phyloP scores from a whole-genome alignment of 192 early-diverging fungal species.

The Entrophospora sp. region DNA sequence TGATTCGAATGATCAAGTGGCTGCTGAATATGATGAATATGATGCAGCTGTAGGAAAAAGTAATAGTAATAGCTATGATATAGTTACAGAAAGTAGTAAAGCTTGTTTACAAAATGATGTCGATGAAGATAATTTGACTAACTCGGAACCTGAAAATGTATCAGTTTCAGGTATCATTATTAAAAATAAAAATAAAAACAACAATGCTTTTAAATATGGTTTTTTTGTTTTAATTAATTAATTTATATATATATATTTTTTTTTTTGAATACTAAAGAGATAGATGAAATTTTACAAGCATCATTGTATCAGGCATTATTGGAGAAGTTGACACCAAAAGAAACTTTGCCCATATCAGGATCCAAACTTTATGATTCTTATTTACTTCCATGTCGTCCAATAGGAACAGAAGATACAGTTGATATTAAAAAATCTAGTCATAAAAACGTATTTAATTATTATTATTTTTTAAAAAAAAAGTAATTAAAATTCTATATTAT shows the following conservation, averaged over 20 bases:
- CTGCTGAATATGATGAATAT: not conserved
- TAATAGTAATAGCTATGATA: too few relatives aligned
- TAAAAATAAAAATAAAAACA: too few relatives aligned
- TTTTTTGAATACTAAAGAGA: conserved; percentile 43
- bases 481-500: not conserved
- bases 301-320: conserved; percentile 64
- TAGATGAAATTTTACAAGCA: conserved; percentile 63
- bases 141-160: too few relatives aligned
- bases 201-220: too few relatives aligned
- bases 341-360: conserved; percentile 62
- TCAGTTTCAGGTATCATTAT: too few relatives aligned
- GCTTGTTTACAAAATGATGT: too few relatives aligned
- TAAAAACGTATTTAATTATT: conserved; percentile 52
- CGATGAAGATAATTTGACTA: too few relatives aligned
- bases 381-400: conserved; percentile 60
- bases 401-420: conserved; percentile 39
- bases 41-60: too few relatives aligned
- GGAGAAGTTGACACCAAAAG: conserved; percentile 52
- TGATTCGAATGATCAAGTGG: conserved; percentile 24
- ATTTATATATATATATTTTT: conserved; percentile 13
- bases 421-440: conserved; percentile 79
- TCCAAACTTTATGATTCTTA: conserved; percentile 70
- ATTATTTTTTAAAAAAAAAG: not conserved
- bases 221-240: not conserved
- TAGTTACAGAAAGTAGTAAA: too few relatives aligned